Conservation (phyloP, 768 basidiomycete genomes). For the Termitomyces titanicus region DNA sequence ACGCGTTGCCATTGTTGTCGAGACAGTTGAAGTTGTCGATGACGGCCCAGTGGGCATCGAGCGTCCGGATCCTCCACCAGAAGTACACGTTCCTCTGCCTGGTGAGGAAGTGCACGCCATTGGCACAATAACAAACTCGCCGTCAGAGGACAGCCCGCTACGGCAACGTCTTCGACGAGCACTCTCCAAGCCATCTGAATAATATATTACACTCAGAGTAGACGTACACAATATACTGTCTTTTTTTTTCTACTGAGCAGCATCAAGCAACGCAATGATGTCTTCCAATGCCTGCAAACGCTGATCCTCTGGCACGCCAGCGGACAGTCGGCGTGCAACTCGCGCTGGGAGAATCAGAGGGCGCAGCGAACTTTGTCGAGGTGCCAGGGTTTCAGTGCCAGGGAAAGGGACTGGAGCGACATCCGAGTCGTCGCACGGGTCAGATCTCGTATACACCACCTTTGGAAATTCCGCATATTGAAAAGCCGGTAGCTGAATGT, state of each 20-base stretch:
- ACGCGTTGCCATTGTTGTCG: constrained; percentile 73
- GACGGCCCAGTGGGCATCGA: constrained; percentile 31
- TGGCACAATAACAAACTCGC: constrained; percentile 13
- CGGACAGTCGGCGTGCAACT: constrained; percentile 1
- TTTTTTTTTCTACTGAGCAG: neutral
- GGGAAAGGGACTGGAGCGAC: neutral
- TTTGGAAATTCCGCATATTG: constrained; percentile 4
- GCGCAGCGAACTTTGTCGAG: constrained; percentile 2
- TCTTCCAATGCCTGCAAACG: constrained; percentile 11
- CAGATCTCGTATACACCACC: neutral
- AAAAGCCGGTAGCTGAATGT: neutral
- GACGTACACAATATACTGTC: neutral
- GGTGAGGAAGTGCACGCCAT: constrained; percentile 8
- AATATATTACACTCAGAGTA: neutral
- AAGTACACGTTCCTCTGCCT: neutral
- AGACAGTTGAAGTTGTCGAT: constrained; percentile 58
- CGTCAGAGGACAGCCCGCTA: constrained; percentile 20
- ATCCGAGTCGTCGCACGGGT: neutral
- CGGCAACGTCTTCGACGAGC: constrained; percentile 25
- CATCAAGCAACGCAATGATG: constrained; percentile 15
- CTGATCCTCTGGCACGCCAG: neutral
- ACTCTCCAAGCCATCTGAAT: constrained; percentile 20
- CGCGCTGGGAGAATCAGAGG: constrained; percentile 5
- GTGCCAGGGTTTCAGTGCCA: neutral
- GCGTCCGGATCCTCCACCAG: constrained; percentile 1